Evolutionary conservation across 805 yeast genomes (phyloP).

Genomic region (Kazachstania taianensis): DNA sequence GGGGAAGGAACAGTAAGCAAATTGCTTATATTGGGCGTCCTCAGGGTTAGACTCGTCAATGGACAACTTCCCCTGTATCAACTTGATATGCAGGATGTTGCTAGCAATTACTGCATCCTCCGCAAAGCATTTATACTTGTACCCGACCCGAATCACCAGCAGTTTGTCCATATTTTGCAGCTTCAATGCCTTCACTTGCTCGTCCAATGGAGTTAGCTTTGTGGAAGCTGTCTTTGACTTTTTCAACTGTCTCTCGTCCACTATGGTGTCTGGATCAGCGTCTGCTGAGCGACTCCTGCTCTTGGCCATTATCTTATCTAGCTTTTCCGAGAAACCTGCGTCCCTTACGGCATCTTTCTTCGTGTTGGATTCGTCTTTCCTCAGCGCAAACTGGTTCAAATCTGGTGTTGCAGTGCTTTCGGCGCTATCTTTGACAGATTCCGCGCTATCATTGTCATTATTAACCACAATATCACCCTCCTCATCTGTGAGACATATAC

Average conservation of each 20-base stretch:
- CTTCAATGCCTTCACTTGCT: slow-evolving; percentile 64
- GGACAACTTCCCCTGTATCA: slow-evolving; percentile 57
- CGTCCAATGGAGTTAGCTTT: slow-evolving; percentile 65
- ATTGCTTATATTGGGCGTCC: slow-evolving; percentile 42
- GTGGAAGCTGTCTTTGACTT: slow-evolving; percentile 10
- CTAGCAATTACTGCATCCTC: slow-evolving; percentile 71
- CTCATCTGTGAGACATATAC: slow-evolving; percentile 4
- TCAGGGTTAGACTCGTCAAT: slow-evolving; percentile 41
- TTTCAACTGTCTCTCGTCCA: not conserved
- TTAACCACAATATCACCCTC: not conserved
- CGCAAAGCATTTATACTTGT: slow-evolving; percentile 80
- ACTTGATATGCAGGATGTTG: slow-evolving; percentile 54
- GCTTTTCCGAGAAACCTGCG: not conserved
- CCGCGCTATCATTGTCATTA: not conserved
- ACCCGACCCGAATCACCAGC: slow-evolving; percentile 81
- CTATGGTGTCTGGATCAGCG: not conserved
- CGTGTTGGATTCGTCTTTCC: not conserved
- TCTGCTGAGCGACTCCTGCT: not conserved
- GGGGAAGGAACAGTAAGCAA: slow-evolving; percentile 84
- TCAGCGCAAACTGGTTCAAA: not conserved
- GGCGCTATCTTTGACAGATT: not conserved
- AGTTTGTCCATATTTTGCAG: slow-evolving; percentile 51
- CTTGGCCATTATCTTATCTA: not conserved
- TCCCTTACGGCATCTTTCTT: not conserved
- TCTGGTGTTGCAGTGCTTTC: not conserved